A percentile compares a stretch with the other conserved stretches of the same genome.
Conservation (phyloP, 805 yeast genomes). For the Maudiozyma barnettii region DNA sequence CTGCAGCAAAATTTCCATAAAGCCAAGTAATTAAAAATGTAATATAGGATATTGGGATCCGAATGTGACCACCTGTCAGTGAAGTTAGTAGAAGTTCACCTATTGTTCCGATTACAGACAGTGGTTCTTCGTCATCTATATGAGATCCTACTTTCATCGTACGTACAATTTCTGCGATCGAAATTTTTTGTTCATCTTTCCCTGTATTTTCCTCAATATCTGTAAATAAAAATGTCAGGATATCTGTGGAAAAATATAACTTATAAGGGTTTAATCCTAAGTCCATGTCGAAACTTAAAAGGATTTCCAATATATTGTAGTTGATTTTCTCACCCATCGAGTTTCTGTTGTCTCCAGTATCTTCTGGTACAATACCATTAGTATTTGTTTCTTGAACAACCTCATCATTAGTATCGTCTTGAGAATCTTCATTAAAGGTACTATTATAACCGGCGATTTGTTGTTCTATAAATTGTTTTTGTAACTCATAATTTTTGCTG, state of each 20-base stretch:
- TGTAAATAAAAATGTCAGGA: slow-evolving; percentile 49
- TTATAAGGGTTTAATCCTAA: slow-evolving; percentile 74
- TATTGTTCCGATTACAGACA: slow-evolving; percentile 63
- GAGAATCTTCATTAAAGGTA: slow-evolving; percentile 10
- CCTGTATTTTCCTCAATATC: slow-evolving; percentile 5
- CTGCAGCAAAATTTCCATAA: slow-evolving; percentile 67
- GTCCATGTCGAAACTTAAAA: slow-evolving; percentile 70
- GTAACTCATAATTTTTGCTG: slow-evolving; percentile 51
- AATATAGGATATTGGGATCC: slow-evolving; percentile 69
- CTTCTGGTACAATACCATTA: background rate
- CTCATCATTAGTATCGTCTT: slow-evolving; percentile 5
- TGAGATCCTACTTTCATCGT: slow-evolving; percentile 44
- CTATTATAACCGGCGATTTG: slow-evolving; percentile 44
- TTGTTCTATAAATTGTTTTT: slow-evolving; percentile 51
- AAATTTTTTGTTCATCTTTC: slow-evolving; percentile 41
- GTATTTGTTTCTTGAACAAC: slow-evolving; percentile 4
- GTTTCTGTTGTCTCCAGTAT: slow-evolving; percentile 22
- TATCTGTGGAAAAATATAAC: slow-evolving; percentile 70
- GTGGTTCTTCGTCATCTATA: slow-evolving; percentile 43
- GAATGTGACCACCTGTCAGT: slow-evolving; percentile 53
- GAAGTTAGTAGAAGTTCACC: slow-evolving; percentile 64
- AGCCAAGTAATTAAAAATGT: slow-evolving; percentile 69
- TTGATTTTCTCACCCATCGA: slow-evolving; percentile 3
- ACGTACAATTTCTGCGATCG: slow-evolving; percentile 40
- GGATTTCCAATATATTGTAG: slow-evolving; percentile 52